Evolutionary conservation across 805 yeast species (phyloP).

Genomic region (Cyberlindnera meyerae): DNA sequence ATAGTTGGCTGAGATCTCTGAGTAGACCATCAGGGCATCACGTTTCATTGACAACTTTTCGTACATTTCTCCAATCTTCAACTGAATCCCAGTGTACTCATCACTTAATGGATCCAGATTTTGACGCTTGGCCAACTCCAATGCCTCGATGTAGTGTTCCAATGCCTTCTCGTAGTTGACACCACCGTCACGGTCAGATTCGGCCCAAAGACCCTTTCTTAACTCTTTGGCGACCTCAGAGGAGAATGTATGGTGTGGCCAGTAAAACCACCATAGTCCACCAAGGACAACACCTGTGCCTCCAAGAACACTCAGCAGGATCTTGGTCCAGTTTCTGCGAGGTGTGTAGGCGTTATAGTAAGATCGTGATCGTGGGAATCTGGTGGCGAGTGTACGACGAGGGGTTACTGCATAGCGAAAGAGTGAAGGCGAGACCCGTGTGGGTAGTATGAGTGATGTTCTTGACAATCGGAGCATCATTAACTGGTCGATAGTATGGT

Average conservation of each 20-base stretch:
- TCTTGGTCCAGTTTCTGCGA: constrained; percentile 17
- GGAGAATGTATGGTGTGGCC: constrained; percentile 71
- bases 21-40: constrained; percentile 64
- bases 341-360: constrained; percentile 6
- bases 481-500: no score
- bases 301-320: constrained; percentile 19
- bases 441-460: no score
- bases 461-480: no score
- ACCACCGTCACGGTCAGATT: constrained; percentile 48
- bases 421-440: no score
- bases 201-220: constrained; percentile 80
- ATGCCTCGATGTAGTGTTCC: constrained; percentile 67
- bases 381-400: constrained; percentile 8
- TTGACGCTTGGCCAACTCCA: constrained; percentile 53
- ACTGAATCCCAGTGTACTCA: constrained; percentile 86
- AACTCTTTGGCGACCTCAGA: constrained; percentile 63
- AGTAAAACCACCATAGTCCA: constrained; percentile 38
- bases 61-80: constrained; percentile 83
- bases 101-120: constrained; percentile 57
- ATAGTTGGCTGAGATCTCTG: constrained; percentile 59
- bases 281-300: constrained; percentile 24
- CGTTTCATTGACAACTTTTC: constrained; percentile 58
- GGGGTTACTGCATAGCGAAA: no score
- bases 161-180: constrained; percentile 65
- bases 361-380: constrained; percentile 8